Conservation (phyloP, 2,329 filamentous ascomycete species). For the Epichloe gansuensis region DNA sequence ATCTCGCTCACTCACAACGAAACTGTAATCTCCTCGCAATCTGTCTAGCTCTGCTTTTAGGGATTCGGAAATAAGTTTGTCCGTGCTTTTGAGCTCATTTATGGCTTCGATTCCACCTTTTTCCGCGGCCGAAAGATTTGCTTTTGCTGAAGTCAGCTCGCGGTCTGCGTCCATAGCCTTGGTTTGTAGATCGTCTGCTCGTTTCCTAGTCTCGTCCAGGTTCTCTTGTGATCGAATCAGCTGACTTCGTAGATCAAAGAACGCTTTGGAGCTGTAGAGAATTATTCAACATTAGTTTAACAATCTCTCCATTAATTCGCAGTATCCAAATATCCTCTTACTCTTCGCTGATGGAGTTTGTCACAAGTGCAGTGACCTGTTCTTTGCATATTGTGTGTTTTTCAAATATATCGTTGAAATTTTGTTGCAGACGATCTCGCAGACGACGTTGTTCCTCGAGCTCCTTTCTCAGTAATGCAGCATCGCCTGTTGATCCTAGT, state of each 20-base stretch:
- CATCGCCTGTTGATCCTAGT: slow-evolving; percentile 40
- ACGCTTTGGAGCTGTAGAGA: slow-evolving; percentile 41
- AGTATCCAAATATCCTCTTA: slow-evolving; percentile 28
- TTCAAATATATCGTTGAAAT: slow-evolving; percentile 44
- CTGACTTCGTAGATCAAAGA: slow-evolving; percentile 37
- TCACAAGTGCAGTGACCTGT: slow-evolving; percentile 42
- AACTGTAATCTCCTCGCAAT: slow-evolving; percentile 37
- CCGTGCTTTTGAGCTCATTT: slow-evolving; percentile 44
- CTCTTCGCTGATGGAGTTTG: slow-evolving; percentile 40
- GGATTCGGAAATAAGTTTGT: slow-evolving; percentile 45
- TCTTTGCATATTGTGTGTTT: slow-evolving; percentile 44
- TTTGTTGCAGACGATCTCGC: slow-evolving; percentile 38
- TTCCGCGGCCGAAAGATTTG: slow-evolving; percentile 41
- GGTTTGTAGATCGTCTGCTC: slow-evolving; percentile 30
- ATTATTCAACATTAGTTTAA: slow-evolving; percentile 13
- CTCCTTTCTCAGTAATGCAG: slow-evolving; percentile 39
- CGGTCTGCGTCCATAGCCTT: slow-evolving; percentile 41
- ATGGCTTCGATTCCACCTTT: slow-evolving; percentile 42
- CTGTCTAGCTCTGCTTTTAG: slow-evolving; percentile 45
- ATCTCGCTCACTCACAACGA: slow-evolving; percentile 38
- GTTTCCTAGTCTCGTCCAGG: slow-evolving; percentile 31
- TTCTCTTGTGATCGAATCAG: slow-evolving; percentile 33
- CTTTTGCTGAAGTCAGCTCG: slow-evolving; percentile 37
- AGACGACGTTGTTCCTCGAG: slow-evolving; percentile 41
- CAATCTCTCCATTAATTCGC: too few species aligned